Evolutionary conservation across 2,329 filamentous ascomycete species (phyloP), one percentile per base, ranked within the genome.

Genomic region (Trichophyton simii): DNA sequence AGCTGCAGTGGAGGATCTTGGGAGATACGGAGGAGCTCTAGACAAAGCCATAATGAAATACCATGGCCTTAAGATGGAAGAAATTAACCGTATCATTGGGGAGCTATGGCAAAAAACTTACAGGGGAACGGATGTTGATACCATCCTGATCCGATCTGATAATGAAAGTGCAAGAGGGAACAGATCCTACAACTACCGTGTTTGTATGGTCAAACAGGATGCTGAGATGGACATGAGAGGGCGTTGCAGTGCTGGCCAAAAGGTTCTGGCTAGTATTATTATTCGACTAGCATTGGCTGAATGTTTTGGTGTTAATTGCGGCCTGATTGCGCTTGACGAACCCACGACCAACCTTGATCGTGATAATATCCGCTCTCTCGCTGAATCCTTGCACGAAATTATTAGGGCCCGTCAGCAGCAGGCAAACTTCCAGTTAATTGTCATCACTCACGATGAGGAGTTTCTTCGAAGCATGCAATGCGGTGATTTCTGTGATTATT

Each of bases 221-320:
- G 89, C 88, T 0, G 94, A 99, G 75, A 96, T 99, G 91, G 94
- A 99, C 77, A 99, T 99, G 94, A 89, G 94, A 65, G 95, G 94
- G 1, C 89, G 94, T 61, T 99, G 94, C 80, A 95, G 89, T 67
- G 94, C 94, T 0, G 94, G 94, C 2, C 94, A 99, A 73, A 96
- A 95, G 75, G 92, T 99, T 31, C 83, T 99, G 31, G 94, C 94
- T 3, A 91, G 87, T 74, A 99, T 99, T 77, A 95, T 99, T 75
- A 96, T 99, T 73, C 91, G 94, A 1, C 83, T 99, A 31, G 94
- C 95, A 11, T 83, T 99, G 55, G 94, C 94, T 2, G 94, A 99
- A 75, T 96, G 91, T 68, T 99, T 99, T 72, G 94, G 94, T 66
- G 84, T 91, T 69, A 95, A 95, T 71, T 99, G 95, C 74, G 94